Conservation (phyloP, 345 rosid species). For the Salix viminalis region DNA sequence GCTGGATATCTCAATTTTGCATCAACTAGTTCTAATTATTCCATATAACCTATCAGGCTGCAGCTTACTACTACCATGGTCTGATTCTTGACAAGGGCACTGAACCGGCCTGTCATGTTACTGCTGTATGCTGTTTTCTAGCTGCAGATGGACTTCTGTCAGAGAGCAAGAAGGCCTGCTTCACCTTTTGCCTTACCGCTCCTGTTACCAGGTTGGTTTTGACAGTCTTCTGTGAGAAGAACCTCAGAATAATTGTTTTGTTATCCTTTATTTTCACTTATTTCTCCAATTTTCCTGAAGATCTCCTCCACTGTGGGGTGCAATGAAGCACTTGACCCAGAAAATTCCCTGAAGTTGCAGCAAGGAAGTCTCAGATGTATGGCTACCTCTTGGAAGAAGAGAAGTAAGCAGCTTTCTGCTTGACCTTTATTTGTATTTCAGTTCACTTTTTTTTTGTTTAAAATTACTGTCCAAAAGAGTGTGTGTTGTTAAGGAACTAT, state of each 20-base stretch:
- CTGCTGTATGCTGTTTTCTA: slow-evolving; percentile 78
- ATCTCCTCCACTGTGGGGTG: slow-evolving; percentile 85
- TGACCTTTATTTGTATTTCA: not conserved
- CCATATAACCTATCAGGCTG: slow-evolving; percentile 46
- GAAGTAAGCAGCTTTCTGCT: slow-evolving; percentile 47
- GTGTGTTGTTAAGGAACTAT: too few relatives aligned
- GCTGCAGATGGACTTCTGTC: slow-evolving; percentile 73
- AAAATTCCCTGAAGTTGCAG: slow-evolving; percentile 93
- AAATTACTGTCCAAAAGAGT: not conserved
- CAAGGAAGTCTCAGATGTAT: slow-evolving; percentile 71
- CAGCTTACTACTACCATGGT: slow-evolving; percentile 93
- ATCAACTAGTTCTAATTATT: not conserved
- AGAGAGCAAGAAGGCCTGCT: slow-evolving; percentile 85
- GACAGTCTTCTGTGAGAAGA: not conserved
- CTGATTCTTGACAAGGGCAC: slow-evolving; percentile 76
- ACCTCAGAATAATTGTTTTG: not conserved
- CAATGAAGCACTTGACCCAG: slow-evolving; percentile 72
- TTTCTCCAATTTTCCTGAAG: slow-evolving; percentile 24
- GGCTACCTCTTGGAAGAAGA: slow-evolving; percentile 86
- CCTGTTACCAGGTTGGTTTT: slow-evolving; percentile 71
- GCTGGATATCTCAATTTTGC: slow-evolving; percentile 2
- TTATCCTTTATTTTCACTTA: not conserved
- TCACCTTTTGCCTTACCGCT: slow-evolving; percentile 69
- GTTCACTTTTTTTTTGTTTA: not conserved
- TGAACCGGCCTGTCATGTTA: slow-evolving; percentile 61